Base-by-base conservation (phyloP, 352 stramenopile species). In the Discostella stelligera region DNA sequence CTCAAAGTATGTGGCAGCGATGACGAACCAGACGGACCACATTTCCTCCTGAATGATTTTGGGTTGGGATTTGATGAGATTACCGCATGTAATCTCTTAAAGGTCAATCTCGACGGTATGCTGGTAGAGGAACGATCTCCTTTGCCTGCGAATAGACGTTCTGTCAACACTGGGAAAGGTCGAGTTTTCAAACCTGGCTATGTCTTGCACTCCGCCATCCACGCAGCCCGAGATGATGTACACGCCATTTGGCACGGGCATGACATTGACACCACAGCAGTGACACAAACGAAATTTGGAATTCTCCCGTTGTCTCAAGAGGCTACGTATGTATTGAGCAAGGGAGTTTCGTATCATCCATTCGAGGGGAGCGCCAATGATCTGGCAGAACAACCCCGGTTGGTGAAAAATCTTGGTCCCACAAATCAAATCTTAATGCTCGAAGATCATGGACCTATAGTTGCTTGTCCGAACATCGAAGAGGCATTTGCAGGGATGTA, bases 11-110 rank as follows among this genome's bases (percentile, higher is more conserved):
- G 70, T 46, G 74, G 68, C 5, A 78, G 74, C 44, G 74, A 82
- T 16, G 44, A 73, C 7, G 60, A 69, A 52, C 39, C 44, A 46
- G 68, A 73, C 44, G 67, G 74, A 21, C 74, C 74, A 18, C 61
- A 78, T 46, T 82, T 82, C 41, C 59, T 82, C 2, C 55, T 82
- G 0, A 82, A 82, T 49, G 74, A 82, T 55, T 82, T 74, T 62
- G 74, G 74, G 14, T 71, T 67, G 16, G 74, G 74, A 39, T 82
- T 82, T 50, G 74, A 82, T 66, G 74, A 82, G 54, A 78, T 82
- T n/a, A 82, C 74, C 30, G 67, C 74, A 32, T 67, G 58, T 48
- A 82, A 82, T 66, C 55, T 82, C 18, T 50, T 82, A n/a, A 82
- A 82, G 58, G 67, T 82, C 3, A 74, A 74, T 37, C 50, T 82